These are phyloP conservation scores for Barnettozyma botsteinii DNA, from an alignment of 805 yeast genomes.

Conservation along the genomic window DNA sequence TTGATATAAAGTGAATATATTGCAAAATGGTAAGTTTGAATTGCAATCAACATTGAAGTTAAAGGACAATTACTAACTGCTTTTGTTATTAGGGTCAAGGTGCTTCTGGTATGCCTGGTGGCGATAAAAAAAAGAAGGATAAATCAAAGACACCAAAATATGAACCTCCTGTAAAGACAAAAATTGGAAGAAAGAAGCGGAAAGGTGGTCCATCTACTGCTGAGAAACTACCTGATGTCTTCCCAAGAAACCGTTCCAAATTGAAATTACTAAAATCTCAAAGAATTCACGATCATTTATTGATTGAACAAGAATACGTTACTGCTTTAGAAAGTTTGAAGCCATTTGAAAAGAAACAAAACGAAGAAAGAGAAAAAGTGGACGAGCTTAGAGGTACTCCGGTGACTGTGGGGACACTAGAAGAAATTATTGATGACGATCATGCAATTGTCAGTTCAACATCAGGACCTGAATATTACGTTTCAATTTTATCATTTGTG, in stretches of 20 bases:
- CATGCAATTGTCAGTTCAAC: constrained; percentile 96
- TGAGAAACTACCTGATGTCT: constrained; percentile 76
- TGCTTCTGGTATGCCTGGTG: constrained; percentile 47
- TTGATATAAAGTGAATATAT: neutral
- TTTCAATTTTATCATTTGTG: constrained; percentile 90
- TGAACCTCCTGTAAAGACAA: constrained; percentile 96
- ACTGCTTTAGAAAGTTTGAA: constrained; percentile 90
- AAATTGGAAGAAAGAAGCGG: constrained; percentile 88
- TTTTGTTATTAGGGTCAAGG: constrained; percentile 42
- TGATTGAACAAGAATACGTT: constrained; percentile 93
- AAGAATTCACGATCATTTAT: constrained; percentile 91
- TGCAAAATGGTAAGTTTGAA: constrained; percentile 1
- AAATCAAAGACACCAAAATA: constrained; percentile 90
- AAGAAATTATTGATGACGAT: constrained; percentile 96
- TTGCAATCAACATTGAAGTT: no score
- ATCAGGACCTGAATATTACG: constrained; percentile 96
- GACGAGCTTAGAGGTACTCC: constrained; percentile 96
- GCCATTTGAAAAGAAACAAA: constrained; percentile 94
- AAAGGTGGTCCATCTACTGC: constrained; percentile 85
- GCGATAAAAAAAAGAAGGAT: constrained; percentile 48
- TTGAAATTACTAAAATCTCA: constrained; percentile 87
- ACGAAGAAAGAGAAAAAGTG: constrained; percentile 90
- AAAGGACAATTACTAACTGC: constrained; percentile 2
- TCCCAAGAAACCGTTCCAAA: constrained; percentile 92
- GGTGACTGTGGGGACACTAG: constrained; percentile 92